phyloP scores from a whole-genome alignment of 371 early-diverging fungal species.

The Rhizomucor pusillus region DNA sequence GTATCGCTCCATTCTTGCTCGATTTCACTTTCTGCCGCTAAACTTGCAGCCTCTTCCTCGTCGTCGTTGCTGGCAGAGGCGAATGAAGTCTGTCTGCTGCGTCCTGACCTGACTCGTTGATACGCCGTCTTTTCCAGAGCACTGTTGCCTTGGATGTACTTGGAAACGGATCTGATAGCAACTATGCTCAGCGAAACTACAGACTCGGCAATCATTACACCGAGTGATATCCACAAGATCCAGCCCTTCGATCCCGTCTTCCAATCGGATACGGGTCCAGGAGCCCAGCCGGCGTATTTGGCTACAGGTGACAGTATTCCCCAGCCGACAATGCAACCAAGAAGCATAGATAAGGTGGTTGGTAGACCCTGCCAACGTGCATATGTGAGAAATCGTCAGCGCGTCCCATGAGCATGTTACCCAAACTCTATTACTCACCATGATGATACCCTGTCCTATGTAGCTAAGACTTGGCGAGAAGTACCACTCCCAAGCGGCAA shows the following conservation, averaged over 20 bases:
- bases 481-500: constrained; percentile 70
- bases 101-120: not conserved
- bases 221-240: constrained; percentile 84
- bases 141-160: constrained; percentile 9
- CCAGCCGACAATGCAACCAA: constrained; percentile 80
- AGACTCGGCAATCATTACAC: constrained; percentile 83
- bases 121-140: not conserved
- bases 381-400: not conserved
- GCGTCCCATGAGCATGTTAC: not conserved
- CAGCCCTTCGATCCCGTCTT: constrained; percentile 75
- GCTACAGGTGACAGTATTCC: constrained; percentile 75
- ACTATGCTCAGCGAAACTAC: constrained; percentile 63
- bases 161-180: constrained; percentile 29
- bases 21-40: constrained; percentile 17
- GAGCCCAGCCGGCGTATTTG: constrained; percentile 70
- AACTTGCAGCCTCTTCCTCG: constrained; percentile 1
- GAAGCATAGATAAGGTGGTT: constrained; percentile 69
- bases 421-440: constrained; percentile 58
- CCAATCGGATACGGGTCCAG: constrained; percentile 72
- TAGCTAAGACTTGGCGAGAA: constrained; percentile 77
- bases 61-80: too few species aligned
- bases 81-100: not conserved
- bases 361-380: constrained; percentile 53
- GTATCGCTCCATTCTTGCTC: constrained; percentile 18
- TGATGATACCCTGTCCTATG: constrained; percentile 83